A percentile compares a stretch with the other conserved stretches of the same genome.
phyloP scores from a whole-genome alignment of 441 rosid species.

The Aleurites moluccanus region DNA sequence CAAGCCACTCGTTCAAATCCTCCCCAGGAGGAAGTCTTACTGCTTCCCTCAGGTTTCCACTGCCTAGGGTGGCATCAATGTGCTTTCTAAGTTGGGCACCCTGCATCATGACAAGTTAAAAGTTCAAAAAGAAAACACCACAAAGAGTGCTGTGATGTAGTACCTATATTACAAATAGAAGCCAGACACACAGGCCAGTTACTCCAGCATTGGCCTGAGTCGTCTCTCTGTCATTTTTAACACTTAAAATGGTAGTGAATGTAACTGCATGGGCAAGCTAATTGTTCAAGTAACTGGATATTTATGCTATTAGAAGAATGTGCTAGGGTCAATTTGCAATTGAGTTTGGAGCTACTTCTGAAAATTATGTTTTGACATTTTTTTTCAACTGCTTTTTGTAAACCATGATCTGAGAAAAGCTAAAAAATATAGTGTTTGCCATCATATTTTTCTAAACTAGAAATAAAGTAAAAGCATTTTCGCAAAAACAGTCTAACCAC shows the following conservation, averaged over 20 bases:
- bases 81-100: constrained; percentile 96
- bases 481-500: too few species aligned
- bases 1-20: constrained; percentile 95
- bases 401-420: too few species aligned
- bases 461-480: too few species aligned
- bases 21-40: constrained; percentile 97
- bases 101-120: constrained; percentile 67
- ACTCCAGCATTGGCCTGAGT: constrained; percentile 1
- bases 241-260: not conserved
- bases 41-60: constrained; percentile 97
- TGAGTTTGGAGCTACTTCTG: too few species aligned
- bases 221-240: constrained; percentile 15
- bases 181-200: constrained; percentile 10
- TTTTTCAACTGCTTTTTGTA: too few species aligned
- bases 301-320: not conserved
- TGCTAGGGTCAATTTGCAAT: not conserved
- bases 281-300: not conserved
- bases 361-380: too few species aligned
- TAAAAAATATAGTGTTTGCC: too few species aligned
- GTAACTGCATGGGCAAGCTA: not conserved
- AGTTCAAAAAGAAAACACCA: constrained; percentile 11
- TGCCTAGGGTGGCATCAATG: constrained; percentile 96
- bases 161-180: constrained; percentile 1
- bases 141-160: constrained; percentile 8
- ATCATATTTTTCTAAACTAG: too few species aligned